Base-by-base conservation (phyloP, 129 eudicot species). In the Scalesia atractyloides region DNA sequence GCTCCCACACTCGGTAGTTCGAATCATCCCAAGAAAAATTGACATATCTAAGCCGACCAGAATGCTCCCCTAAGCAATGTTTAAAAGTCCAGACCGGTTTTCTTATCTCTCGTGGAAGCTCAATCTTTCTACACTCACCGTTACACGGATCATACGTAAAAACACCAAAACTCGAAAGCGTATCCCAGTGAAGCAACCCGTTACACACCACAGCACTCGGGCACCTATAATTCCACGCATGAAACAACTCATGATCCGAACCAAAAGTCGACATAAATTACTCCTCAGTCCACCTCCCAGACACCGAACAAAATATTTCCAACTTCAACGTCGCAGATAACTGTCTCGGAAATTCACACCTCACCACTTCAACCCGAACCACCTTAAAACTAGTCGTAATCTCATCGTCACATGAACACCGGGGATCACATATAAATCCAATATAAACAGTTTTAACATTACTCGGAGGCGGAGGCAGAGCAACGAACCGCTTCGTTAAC, bases 21-120 rank as follows among this genome's bases (percentile, higher is more conserved):
- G 79, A 19, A 64, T 64, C 79, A 52, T 74, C 79, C 79, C 79
- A 74, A 1, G 73, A 74, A 74, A 74, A 64, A 65, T 74, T 74
- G 0, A 66, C 73, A 3, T 74, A 74, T 43, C 79, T 65, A 52
- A 74, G 44, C 20, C 44, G 64, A 52, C 79, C 79, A 15, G 9
- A 14, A 9, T 53, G 65, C 64, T 64, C 79, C 46, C 79, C 79
- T 65, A 74, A 74, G 33, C 72, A 74, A 65, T 64, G 72, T 17
- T 74, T 74, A 18, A 54, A 65, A 74, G 72, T 72, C 79, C 79
- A 74, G 2, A 65, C 66, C 9, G 79, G 79, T 24, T 74, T 74
- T 53, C 54, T 37, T 24, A 74, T 26, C 79, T 74, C 79, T 15
- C 9, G 16, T 54, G 79, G 79, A 53, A 74, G 66, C 66, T 74